These are phyloP conservation scores for Colletotrichum gloeosporioides DNA, from an alignment of 2,329 filamentous ascomycete genomes.

Conservation along the genomic window DNA sequence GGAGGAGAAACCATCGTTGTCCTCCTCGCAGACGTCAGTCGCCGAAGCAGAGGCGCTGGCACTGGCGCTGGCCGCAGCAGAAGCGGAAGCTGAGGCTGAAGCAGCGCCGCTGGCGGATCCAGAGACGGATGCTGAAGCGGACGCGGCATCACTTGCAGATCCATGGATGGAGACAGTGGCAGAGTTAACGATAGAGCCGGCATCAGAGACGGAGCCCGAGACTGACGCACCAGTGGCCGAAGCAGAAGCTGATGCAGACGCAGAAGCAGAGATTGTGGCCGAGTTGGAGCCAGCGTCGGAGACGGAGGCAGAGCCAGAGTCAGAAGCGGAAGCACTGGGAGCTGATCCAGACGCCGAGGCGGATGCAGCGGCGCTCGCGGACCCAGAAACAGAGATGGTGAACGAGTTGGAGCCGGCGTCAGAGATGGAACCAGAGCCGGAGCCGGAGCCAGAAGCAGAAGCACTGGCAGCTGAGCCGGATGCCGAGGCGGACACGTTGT, in stretches of 20 bases:
- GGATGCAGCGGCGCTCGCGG: background rate
- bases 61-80: background rate
- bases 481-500: background rate
- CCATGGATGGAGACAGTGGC: background rate
- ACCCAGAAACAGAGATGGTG: background rate
- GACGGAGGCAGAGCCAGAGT: background rate
- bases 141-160: background rate
- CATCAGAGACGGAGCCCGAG: background rate
- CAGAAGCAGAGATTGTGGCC: background rate
- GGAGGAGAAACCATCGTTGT: constrained; percentile 7
- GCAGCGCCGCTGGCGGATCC: background rate
- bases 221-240: background rate
- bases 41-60: background rate
- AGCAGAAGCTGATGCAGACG: constrained; percentile 1
- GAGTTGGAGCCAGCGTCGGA: background rate
- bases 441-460: no score
- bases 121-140: background rate
- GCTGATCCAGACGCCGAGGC: background rate
- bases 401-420: background rate
- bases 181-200: background rate
- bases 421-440: background rate
- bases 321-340: background rate
- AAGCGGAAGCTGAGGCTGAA: background rate
- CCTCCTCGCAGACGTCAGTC: constrained; percentile 13
- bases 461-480: no score